Percentiles rank a stretch among this genome's conserved stretches.
phyloP scores from a whole-genome alignment of 768 basidiomycete genomes.

The Hirschioporus abietinus region DNA sequence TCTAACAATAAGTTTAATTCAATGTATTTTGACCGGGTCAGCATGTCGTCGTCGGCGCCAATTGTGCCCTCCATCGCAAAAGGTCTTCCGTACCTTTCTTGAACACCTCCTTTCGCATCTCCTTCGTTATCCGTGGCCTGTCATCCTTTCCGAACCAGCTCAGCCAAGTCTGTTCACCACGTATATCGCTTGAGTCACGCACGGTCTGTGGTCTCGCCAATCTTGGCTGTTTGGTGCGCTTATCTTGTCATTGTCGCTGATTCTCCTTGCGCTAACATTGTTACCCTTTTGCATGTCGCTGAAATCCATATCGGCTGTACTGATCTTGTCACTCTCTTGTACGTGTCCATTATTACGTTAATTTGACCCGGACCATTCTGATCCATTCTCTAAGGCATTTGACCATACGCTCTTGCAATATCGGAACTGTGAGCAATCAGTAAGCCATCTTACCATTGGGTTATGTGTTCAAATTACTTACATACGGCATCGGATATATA shows the following conservation, averaged over 20 bases:
- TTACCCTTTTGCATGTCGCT: conserved; percentile 2
- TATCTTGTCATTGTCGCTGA: conserved; percentile 19
- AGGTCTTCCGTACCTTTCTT: too few species aligned
- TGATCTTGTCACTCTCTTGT: conserved; percentile 59
- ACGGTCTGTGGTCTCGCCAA: conserved; percentile 70
- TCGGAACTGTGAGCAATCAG: conserved; percentile 90
- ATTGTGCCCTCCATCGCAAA: conserved; percentile 41
- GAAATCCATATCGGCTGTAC: conserved; percentile 32
- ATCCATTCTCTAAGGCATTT: conserved; percentile 73
- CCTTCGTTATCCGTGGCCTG: too few species aligned
- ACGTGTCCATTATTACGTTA: conserved; percentile 38
- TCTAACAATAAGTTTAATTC: conserved; percentile 22
- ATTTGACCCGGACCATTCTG: not conserved
- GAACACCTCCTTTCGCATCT: too few species aligned
- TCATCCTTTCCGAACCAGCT: too few species aligned
- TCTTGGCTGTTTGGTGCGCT: conserved; percentile 53
- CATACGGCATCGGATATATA: too few species aligned
- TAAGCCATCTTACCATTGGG: too few species aligned
- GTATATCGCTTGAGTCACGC: too few species aligned
- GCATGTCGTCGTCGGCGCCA: conserved; percentile 21
- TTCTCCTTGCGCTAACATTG: too few species aligned
- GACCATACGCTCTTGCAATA: conserved; percentile 82
- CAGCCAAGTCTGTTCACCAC: too few species aligned
- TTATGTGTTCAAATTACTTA: too few species aligned
- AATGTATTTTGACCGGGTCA: conserved; percentile 31